Percentiles rank a stretch among this genome's conserved stretches.
Evolutionary conservation across 129 eudicot genomes (phyloP).

Genomic region (Smallanthus sonchifolius): DNA sequence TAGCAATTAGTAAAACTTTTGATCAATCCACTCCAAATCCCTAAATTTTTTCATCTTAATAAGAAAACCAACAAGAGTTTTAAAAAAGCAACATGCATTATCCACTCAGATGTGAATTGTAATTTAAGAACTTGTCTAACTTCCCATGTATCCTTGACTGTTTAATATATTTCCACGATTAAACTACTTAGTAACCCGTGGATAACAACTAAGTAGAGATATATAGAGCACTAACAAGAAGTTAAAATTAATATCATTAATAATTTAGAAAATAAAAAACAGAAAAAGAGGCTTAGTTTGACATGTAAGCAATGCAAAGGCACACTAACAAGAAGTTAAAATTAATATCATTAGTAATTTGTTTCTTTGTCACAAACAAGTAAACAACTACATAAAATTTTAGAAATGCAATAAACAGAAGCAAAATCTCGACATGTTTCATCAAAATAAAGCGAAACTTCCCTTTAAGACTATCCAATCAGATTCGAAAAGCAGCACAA

Average conservation of each 20-base stretch:
- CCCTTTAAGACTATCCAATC: neutral
- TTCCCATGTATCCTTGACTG: neutral
- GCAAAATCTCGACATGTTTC: neutral
- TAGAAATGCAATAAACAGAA: neutral
- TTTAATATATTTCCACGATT: neutral
- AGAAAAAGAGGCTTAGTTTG: neutral
- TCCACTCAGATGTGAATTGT: neutral
- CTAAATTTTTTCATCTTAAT: neutral
- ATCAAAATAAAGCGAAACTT: neutral
- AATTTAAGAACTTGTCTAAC: neutral
- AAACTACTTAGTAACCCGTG: neutral
- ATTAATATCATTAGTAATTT: too few relatives aligned
- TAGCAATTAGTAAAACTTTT: neutral
- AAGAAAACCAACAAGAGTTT: neutral
- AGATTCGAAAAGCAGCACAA: neutral
- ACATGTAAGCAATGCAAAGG: neutral
- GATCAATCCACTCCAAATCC: conserved; percentile 3
- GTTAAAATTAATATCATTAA: neutral
- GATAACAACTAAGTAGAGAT: neutral
- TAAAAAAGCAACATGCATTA: neutral
- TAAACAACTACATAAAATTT: neutral
- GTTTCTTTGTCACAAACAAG: too few relatives aligned
- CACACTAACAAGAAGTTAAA: too few relatives aligned
- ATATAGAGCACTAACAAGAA: neutral
- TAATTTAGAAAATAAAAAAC: neutral